Evolutionary conservation across 2,329 filamentous ascomycete species (phyloP), one percentile per base, ranked within the genome.

Genomic region (Endoconidiophora polonica): DNA sequence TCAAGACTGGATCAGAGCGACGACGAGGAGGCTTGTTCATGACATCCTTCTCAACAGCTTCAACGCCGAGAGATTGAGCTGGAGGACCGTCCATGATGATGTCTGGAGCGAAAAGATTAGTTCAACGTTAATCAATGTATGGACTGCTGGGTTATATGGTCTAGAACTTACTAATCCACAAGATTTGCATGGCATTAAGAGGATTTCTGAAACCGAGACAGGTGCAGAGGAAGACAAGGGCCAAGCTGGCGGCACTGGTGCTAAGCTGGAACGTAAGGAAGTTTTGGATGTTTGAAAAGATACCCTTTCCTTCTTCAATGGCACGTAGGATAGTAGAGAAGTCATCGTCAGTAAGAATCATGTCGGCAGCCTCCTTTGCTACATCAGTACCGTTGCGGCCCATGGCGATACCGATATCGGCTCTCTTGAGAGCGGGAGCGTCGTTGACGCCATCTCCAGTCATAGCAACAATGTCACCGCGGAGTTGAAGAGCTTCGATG

Each of bases 261-360:
- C 88, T 95, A 52, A 98, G 76, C 68, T 98, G 93, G 66, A 98
- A 98, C 0, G 91, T 96, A 55, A 98, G 74, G 67, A 98, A 98
- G 65, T 98, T 98, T 62, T 98, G 91, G 57, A 98, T 96, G 64
- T 98, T 98, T 74, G 91, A 94, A 67, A 98, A 98, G 58, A 98
- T 98, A 50, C 88, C 91, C 65, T 98, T 98, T 65, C 91, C 93
- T 68, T 98, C 91, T 64, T 98, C 91, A 55, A 98, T 98, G 26
- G 91, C 91, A 53, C 81, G 84, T 9, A 98, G 73, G 55, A 98
- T 98, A 4, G 86, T 91, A 0, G 83, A 85, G 62, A 93, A 91
- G 64, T 91, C 83, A 62, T 93, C 86, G 57, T 91, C 84, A 0
- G 85, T 91, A 48, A 93, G 68, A 55, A 93, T 90, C 86, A 93